phyloP scores from a whole-genome alignment of 2,329 filamentous ascomycete species.

The Ophiostoma quercus region DNA sequence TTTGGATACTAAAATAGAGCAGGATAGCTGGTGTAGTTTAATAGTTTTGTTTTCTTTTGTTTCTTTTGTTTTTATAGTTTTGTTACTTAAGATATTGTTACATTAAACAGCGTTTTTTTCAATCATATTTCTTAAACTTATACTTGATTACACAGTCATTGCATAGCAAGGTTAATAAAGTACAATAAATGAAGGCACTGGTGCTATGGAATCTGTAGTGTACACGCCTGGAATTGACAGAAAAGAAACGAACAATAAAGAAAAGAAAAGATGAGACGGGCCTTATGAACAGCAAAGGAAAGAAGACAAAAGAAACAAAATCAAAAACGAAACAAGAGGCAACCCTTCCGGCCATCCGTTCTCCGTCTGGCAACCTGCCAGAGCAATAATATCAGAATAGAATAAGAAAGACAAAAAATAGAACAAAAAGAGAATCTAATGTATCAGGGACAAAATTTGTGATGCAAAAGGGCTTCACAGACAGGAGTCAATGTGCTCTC shows the following conservation, averaged over 20 bases:
- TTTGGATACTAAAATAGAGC: constrained; percentile 6
- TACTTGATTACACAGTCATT: background rate
- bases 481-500: background rate
- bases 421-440: constrained; percentile 3
- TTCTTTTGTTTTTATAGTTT: background rate
- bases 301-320: background rate
- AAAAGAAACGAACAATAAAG: background rate
- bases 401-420: background rate
- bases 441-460: background rate
- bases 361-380: background rate
- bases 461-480: background rate
- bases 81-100: background rate
- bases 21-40: background rate
- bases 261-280: background rate
- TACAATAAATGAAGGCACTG: background rate
- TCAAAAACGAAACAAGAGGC: background rate
- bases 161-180: background rate
- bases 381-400: background rate
- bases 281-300: background rate
- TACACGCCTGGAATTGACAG: constrained; percentile 2
- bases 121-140: background rate
- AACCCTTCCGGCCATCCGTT: background rate
- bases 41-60: background rate
- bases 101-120: background rate
- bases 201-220: constrained; percentile 11